Evolutionary conservation across 2,329 filamentous ascomycete genomes (phyloP).

Genomic region (Taxawa tesnikishii): DNA sequence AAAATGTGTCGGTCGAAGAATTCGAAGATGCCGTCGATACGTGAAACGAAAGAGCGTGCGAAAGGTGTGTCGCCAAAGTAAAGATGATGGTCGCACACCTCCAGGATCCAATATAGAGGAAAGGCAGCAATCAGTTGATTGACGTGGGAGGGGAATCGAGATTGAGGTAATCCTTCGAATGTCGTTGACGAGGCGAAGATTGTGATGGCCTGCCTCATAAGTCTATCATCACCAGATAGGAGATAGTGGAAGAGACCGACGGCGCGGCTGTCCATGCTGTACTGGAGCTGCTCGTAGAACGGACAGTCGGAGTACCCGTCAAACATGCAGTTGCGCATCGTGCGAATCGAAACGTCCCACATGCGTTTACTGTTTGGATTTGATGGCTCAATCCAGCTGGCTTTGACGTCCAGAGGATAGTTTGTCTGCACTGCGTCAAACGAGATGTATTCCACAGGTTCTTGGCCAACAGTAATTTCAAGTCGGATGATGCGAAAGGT

Average conservation of each 20-base stretch:
- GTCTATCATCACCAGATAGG: constrained; percentile 15
- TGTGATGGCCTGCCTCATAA: constrained; percentile 15
- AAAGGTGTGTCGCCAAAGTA: constrained; percentile 23
- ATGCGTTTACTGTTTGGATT: constrained; percentile 11
- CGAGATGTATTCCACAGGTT: constrained; percentile 13
- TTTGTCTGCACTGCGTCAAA: constrained; percentile 22
- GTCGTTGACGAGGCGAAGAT: constrained; percentile 11
- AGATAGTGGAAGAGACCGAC: constrained; percentile 15
- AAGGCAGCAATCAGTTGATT: no score
- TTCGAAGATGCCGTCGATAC: constrained; percentile 22
- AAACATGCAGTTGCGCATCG: constrained; percentile 23
- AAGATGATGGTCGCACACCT: constrained; percentile 24
- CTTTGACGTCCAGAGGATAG: constrained; percentile 24
- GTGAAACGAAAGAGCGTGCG: constrained; percentile 18
- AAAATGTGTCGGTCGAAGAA: constrained; percentile 22
- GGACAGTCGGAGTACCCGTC: constrained; percentile 17
- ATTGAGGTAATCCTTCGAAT: constrained; percentile 21
- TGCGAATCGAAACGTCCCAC: constrained; percentile 18
- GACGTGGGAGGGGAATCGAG: no score
- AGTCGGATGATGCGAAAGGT: no score
- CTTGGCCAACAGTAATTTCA: constrained; percentile 9
- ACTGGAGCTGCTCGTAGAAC: constrained; percentile 19
- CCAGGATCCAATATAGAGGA: no score
- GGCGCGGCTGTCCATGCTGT: constrained; percentile 14
- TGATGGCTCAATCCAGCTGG: constrained; percentile 9